Evolutionary conservation across 2,329 filamentous ascomycete genomes (phyloP).

Genomic region (Fusarium irregulare): DNA sequence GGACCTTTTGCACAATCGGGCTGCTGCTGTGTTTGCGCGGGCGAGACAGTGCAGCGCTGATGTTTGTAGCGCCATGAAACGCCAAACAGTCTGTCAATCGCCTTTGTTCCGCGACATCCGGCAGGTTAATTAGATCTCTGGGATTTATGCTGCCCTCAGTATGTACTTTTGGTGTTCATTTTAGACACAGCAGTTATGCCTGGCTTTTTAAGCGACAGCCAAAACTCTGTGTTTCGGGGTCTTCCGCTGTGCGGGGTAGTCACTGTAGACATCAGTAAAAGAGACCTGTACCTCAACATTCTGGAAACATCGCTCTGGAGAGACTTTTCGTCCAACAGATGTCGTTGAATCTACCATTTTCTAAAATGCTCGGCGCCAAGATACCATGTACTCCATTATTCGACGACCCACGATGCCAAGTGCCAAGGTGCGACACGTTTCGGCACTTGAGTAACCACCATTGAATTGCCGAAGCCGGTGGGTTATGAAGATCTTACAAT

Average conservation of each 20-base stretch:
- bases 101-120: slow-evolving; percentile 17
- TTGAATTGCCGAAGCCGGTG: neutral
- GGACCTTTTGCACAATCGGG: neutral
- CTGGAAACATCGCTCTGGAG: accelerated
- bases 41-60: neutral
- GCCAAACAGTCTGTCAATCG: slow-evolving; percentile 9
- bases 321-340: neutral
- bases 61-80: neutral
- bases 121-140: neutral
- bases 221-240: neutral
- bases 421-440: neutral
- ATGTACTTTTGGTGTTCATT: neutral
- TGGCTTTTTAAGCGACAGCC: neutral
- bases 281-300: neutral
- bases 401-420: neutral
- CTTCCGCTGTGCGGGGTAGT: neutral
- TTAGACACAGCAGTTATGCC: neutral
- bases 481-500: too few relatives aligned
- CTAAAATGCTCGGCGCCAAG: slow-evolving; percentile 12
- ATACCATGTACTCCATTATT: neutral
- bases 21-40: neutral
- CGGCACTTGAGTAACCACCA: neutral
- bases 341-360: neutral
- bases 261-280: neutral
- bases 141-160: neutral